These are phyloP conservation scores for Fraxinus quadrangulata DNA, from an alignment of 257 asterid species.

Conservation along the genomic window DNA sequence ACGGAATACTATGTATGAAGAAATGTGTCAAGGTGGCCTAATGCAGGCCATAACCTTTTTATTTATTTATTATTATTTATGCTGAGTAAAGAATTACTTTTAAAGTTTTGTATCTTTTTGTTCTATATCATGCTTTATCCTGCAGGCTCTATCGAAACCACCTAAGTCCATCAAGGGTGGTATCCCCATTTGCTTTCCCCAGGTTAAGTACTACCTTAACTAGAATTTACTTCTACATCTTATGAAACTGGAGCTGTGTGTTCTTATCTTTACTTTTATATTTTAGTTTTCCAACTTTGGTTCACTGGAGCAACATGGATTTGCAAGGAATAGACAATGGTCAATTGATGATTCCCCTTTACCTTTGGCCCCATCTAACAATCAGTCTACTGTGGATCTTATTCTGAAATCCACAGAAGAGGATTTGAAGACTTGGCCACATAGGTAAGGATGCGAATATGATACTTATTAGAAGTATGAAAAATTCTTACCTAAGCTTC, in stretches of 20 bases:
- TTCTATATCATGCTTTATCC: slow-evolving; percentile 28
- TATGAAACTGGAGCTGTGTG: slow-evolving; percentile 2
- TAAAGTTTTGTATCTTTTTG: neutral
- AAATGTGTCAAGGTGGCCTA: neutral
- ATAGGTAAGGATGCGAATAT: slow-evolving; percentile 46
- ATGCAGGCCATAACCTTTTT: slow-evolving; percentile 1
- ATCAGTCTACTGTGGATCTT: slow-evolving; percentile 70
- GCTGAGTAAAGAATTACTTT: neutral
- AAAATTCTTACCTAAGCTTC: slow-evolving; percentile 18
- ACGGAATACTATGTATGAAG: neutral
- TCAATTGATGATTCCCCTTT: slow-evolving; percentile 67
- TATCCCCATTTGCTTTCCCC: slow-evolving; percentile 68
- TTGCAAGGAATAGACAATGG: slow-evolving; percentile 79
- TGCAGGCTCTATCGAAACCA: slow-evolving; percentile 58
- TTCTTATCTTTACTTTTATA: slow-evolving; percentile 24
- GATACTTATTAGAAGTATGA: slow-evolving; percentile 13
- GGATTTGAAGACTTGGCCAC: slow-evolving; percentile 81
- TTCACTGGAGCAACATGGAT: slow-evolving; percentile 74
- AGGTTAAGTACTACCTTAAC: slow-evolving; percentile 44
- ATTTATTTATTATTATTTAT: neutral
- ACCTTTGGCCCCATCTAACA: slow-evolving; percentile 44
- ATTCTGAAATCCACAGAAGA: slow-evolving; percentile 75
- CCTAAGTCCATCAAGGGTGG: slow-evolving; percentile 72
- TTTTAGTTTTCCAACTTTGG: slow-evolving; percentile 63
- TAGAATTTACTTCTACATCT: slow-evolving; percentile 13